Base-by-base conservation (phyloP, 2,329 filamentous ascomycete species). In the Colletotrichum acutatum region DNA sequence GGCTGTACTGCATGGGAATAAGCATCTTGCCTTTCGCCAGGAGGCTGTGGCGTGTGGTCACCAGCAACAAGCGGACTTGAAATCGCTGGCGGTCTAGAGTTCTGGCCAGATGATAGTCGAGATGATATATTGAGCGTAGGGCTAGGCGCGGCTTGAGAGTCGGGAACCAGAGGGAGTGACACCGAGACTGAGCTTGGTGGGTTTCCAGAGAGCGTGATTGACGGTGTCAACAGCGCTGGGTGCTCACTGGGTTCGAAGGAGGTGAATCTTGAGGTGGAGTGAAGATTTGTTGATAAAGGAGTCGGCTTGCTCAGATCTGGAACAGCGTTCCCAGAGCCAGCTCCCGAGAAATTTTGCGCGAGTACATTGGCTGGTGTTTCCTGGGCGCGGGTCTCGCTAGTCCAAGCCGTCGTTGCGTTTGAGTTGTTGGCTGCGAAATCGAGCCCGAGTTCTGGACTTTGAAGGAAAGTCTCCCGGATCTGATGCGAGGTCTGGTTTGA, bases 381-480 rank as follows among this genome's bases (percentile, higher is more conserved):
- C 26, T 59, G 54, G 16, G 24, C 14, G 11, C 11, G 16, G 7
- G 8, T 11, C 14, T 24, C 46, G 4, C 28, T 49, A n/a, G 22
- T 32, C n/a, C 26, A 22, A 32, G 58, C 24, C 26, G 30, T 12
- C 4, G 30, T 34, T 58, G 9, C 22, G 32, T 26, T 63, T 22
- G 22, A 56, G 12, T 7, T 9, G 37, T 34, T 61, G 22, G 19
- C 26, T 22, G 19, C 16, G 19, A 42, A 46, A 16, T 22, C 30
- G n/a, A 58, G 37, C 16, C 9, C 32, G 32, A 24, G 8, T 11
- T 34, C 46, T 9, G 60, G 60, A 28, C 60, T 56, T 53, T 54
- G 70, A 7, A 54, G 8, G 22, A 28, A 64, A n/a, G 46, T 52
- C 12, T 77, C 72, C 89, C 89, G 2, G 86, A 76, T 52, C 62